Conservation (phyloP, 2,329 filamentous ascomycete species). For the Aureobasidium uvarum region DNA sequence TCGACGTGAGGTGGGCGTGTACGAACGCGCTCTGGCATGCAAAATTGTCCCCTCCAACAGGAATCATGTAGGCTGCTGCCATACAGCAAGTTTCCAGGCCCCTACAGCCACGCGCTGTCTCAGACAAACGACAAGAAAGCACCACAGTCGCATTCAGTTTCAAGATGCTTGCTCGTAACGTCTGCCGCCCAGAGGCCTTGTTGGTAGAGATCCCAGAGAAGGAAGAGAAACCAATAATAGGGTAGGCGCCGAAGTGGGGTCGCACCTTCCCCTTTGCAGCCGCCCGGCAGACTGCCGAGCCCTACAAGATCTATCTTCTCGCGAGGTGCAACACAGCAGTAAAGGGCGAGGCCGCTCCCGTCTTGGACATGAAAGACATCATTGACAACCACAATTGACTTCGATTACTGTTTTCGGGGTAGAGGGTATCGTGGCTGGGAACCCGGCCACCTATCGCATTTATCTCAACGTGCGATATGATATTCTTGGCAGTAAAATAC, state of each 20-base stretch:
- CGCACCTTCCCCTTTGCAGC: constrained; percentile 12
- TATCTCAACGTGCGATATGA: constrained; percentile 26
- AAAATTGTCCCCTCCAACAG: background rate
- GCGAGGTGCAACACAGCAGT: background rate
- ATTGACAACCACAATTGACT: constrained; percentile 10
- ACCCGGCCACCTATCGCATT: constrained; percentile 18
- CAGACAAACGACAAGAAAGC: constrained; percentile 20
- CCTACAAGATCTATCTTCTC: constrained; percentile 8
- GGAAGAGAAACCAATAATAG: constrained; percentile 14
- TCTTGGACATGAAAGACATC: constrained; percentile 19
- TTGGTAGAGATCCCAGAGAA: constrained; percentile 7
- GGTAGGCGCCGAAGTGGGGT: constrained; percentile 14
- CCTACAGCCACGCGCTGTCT: constrained; percentile 24
- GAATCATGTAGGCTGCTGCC: background rate
- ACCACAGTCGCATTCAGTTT: constrained; percentile 17
- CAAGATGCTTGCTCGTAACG: constrained; percentile 25
- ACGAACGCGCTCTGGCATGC: constrained; percentile 24
- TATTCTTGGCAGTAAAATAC: constrained; percentile 20
- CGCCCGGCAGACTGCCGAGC: constrained; percentile 24
- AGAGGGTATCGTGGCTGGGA: constrained; percentile 16
- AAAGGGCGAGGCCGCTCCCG: constrained; percentile 21
- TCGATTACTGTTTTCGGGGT: constrained; percentile 21
- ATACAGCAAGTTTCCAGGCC: constrained; percentile 23
- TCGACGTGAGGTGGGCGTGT: constrained; percentile 23
- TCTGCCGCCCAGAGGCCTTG: constrained; percentile 20